Base-by-base conservation (phyloP, 495 filamentous ascomycete genomes). In the Aspergillus incahuasiensis region DNA sequence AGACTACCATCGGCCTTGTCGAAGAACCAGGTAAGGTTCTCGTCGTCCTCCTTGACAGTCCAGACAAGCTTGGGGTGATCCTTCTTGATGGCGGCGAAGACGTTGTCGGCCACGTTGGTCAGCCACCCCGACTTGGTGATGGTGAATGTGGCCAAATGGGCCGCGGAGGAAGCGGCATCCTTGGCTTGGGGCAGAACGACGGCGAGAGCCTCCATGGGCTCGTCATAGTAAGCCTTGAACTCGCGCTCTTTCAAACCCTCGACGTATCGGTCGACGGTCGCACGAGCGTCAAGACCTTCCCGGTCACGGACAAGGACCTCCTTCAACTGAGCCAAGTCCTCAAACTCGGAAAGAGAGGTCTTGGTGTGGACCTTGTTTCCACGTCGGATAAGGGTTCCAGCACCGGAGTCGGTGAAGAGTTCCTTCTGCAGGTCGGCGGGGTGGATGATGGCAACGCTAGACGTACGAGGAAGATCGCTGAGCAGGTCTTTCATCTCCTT, bases 11-110 rank as follows among this genome's bases (percentile, higher is more conserved):
- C 90, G 8, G 94, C 88, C 78, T 96, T 96, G 74, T 96, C 92
- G 59, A 95, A 96, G 78, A 97, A 97, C 94, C 94, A 98, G 24
- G 89, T 91, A 63, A 98, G 78, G 69, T 97, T 97, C 80, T 97
- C 95, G 59, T 98, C 94, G 57, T 94, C 89, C 62, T 91, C 87
- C 75, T 90, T 91, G 40, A 97, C 94, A n/a, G 91, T 96, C 92
- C 94, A 98, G 32, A 92, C 86, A 51, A 97, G 82, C 74, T 86
- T 91, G 57, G 89, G 84, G 68, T 90, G 89, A 63, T 97, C 92
- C 72, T 92, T 95, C 77, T 91, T 90, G 65, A 98, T 87, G 51
- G 87, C 83, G 47, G 88, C 85, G 69, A 98, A 96, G 48, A 97
- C 88, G 68, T 98, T 98, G 69, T 98, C 94, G n/a, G 92, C 89